Conservation (phyloP, 2,329 filamentous ascomycete species). For the Colletotrichum sp. region DNA sequence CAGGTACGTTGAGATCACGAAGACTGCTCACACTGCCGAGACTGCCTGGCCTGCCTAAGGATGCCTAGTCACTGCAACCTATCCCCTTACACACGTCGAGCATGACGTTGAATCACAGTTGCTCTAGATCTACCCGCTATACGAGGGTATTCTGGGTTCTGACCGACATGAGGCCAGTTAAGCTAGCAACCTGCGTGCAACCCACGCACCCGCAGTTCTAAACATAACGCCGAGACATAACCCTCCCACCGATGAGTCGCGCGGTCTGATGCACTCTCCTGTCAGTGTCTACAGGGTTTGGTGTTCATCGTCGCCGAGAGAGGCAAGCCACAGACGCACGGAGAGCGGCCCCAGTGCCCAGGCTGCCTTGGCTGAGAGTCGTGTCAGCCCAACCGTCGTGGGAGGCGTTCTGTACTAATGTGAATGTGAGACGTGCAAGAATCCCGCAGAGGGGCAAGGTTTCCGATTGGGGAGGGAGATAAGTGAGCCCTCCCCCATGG, state of each 20-base stretch:
- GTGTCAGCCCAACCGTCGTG: constrained; percentile 8
- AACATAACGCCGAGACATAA: neutral
- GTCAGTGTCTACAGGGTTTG: neutral
- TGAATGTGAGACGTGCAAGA: neutral
- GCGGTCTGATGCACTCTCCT: neutral
- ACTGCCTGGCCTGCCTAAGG: neutral
- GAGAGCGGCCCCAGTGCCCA: neutral
- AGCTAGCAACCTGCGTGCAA: neutral
- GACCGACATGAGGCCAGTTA: neutral
- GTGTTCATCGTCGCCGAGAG: neutral
- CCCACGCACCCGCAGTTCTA: neutral
- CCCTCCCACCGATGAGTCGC: neutral
- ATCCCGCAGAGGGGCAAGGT: neutral
- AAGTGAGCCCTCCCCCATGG: neutral
- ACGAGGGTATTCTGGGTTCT: neutral
- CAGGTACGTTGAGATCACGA: neutral
- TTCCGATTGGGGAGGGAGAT: neutral
- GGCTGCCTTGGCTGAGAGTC: constrained; percentile 10
- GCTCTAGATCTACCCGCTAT: neutral
- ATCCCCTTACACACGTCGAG: neutral
- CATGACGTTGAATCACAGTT: neutral
- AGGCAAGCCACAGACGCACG: neutral
- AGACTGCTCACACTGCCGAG: neutral
- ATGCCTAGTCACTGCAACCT: neutral
- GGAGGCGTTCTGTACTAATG: neutral